Base-by-base conservation (phyloP, 768 basidiomycete genomes). In the Boletus vinaceobasis region DNA sequence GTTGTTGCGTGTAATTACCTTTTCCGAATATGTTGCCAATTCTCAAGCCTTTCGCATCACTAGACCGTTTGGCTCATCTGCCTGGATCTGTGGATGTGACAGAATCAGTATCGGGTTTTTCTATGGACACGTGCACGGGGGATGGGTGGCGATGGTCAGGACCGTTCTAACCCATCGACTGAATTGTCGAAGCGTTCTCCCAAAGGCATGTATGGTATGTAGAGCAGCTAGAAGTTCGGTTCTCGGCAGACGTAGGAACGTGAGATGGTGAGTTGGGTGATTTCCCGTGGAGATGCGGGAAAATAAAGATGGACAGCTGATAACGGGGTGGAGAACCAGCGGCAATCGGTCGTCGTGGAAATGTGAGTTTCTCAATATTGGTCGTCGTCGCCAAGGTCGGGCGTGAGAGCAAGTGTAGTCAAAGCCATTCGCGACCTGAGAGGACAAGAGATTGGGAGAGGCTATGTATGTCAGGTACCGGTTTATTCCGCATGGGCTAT, bases 331-430 rank as follows among this genome's bases (percentile, higher is more conserved):
- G 48, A 44, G 42, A 47, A 27, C 10, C 21, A 35, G 27, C 46
- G 36, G 38, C 53, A 62, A 47, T 46, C 43, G 56, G 59, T 58
- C 39, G 62, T 53, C 59, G 62, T 61, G 59, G 62, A 64, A 51
- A 63, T 55, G 50, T 19, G n/a, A 13, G 27, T 33, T 43, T 31
- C 32, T 45, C 38, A n/a, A 43, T 48, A 42, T 43, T 36, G 59
- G 43, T 29, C 48, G 43, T 50, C 40, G 60, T 49, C 21, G 50
- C 36, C 61, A 62, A 63, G 57, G 47, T 21, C 33, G n/a, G 23
- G 43, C 31, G 60, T 48, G 59, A 38, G 52, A 60, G 56, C 6
- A 27, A 50, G 33, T 5, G 23, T 23, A 13, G 39, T 23, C 29
- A 1, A 26, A 37, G 42, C 5, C 7, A 29, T 33, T 21, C 49